Evolutionary conservation across 257 asterid genomes (phyloP).

Genomic region (Nemophila menziesii): DNA sequence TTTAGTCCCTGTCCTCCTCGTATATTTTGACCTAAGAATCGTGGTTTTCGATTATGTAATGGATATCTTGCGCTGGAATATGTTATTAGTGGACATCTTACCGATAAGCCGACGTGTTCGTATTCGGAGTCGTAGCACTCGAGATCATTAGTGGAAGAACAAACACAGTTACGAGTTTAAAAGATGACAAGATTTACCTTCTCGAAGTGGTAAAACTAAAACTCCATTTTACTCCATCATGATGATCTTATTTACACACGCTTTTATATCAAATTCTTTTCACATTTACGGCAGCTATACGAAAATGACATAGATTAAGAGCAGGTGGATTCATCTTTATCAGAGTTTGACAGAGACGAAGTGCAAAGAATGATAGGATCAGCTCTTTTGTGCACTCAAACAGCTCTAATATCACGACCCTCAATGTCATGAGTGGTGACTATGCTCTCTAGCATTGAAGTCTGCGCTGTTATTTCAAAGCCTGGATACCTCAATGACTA

Average conservation of each 20-base stretch:
- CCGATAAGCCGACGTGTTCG: slow-evolving; percentile 59
- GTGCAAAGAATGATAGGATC: slow-evolving; percentile 37
- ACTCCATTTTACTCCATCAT: slow-evolving; percentile 1
- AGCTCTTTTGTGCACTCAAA: slow-evolving; percentile 55
- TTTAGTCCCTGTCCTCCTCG: too few relatives aligned
- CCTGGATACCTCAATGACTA: slow-evolving; percentile 56
- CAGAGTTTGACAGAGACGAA: slow-evolving; percentile 21
- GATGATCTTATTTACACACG: too few relatives aligned
- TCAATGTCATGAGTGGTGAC: slow-evolving; percentile 61
- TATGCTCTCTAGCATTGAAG: slow-evolving; percentile 53
- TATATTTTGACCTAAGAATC: too few relatives aligned
- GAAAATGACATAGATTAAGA: slow-evolving; percentile 27
- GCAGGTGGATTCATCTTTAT: slow-evolving; percentile 33
- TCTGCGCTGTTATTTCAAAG: slow-evolving; percentile 28
- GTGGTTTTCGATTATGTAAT: slow-evolving; percentile 15
- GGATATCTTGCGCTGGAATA: slow-evolving; percentile 76
- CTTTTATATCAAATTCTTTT: too few relatives aligned
- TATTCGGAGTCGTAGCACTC: slow-evolving; percentile 67
- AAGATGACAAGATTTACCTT: slow-evolving; percentile 44
- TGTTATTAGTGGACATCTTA: slow-evolving; percentile 68
- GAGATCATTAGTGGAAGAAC: slow-evolving; percentile 58
- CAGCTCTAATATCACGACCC: slow-evolving; percentile 41
- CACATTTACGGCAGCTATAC: slow-evolving; percentile 24
- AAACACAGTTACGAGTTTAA: slow-evolving; percentile 42
- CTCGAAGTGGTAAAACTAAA: slow-evolving; percentile 62